Conservation (phyloP, 2,329 filamentous ascomycete genomes). For the Aureobasidium uvarum region DNA sequence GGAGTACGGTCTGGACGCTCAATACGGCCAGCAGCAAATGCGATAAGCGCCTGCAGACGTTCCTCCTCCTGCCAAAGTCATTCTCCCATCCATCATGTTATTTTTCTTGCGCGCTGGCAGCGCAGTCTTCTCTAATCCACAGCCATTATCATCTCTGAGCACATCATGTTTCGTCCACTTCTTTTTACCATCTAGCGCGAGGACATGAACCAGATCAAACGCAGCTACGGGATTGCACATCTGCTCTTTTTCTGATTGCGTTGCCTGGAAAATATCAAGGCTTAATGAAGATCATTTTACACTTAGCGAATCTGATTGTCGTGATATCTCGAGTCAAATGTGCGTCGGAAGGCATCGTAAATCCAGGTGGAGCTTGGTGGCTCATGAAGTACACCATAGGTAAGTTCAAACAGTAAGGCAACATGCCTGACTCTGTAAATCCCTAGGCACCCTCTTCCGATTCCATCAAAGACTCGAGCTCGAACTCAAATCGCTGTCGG, state of each 20-base stretch:
- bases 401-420: not conserved
- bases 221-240: conserved; percentile 8
- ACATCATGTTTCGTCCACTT: conserved; percentile 4
- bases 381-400: not conserved
- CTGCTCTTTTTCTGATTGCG: conserved; percentile 17
- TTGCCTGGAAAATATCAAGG: not conserved
- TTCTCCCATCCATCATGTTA: not conserved
- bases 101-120: conserved; percentile 20
- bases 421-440: not conserved
- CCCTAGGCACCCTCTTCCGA: not conserved
- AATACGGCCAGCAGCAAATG: conserved; percentile 22
- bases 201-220: not conserved
- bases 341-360: not conserved
- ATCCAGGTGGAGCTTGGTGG: not conserved
- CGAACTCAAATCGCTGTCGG: conserved; percentile 8
- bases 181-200: conserved; percentile 9
- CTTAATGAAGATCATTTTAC: conserved; percentile 14
- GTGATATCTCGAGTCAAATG: not conserved
- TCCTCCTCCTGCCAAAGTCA: not conserved
- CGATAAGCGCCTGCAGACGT: not conserved
- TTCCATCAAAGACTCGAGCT: conserved; percentile 2
- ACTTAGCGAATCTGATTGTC: not conserved
- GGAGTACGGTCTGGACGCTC: conserved; percentile 45
- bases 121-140: conserved; percentile 17
- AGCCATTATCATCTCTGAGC: conserved; percentile 11